Percentiles rank a stretch among this genome's conserved stretches.
Conservation (phyloP, 2,329 filamentous ascomycete species). For the Chaetomiaceae sp. region DNA sequence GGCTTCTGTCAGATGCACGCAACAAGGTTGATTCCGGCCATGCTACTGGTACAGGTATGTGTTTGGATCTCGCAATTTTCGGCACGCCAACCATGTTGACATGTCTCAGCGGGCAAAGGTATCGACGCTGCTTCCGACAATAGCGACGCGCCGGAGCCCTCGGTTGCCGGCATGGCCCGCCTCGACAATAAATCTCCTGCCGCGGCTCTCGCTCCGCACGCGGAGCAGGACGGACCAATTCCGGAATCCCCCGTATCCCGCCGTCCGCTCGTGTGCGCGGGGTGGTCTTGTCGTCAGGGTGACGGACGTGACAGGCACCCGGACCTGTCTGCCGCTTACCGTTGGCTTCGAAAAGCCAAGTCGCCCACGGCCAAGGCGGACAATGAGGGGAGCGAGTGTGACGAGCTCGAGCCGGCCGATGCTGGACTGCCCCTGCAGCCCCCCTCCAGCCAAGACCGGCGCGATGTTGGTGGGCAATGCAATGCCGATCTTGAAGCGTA, state of each 20-base stretch:
- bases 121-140: constrained; percentile 17
- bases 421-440: constrained; percentile 9
- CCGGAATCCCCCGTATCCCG: too few species aligned
- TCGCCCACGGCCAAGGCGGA: neutral
- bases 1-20: neutral
- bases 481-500: too few species aligned
- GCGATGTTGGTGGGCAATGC: too few species aligned
- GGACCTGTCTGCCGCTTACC: neutral
- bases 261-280: neutral
- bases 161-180: constrained; percentile 13
- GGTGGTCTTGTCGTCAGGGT: neutral
- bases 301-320: neutral
- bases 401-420: constrained; percentile 11
- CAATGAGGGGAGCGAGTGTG: constrained; percentile 7
- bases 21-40: neutral
- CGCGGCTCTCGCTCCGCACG: constrained; percentile 4
- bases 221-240: constrained; percentile 1
- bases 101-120: constrained; percentile 17
- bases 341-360: neutral
- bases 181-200: constrained; percentile 8
- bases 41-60: neutral
- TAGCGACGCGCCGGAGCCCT: constrained; percentile 14
- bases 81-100: constrained; percentile 10
- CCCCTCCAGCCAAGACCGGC: constrained; percentile 2
- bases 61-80: neutral